Percentiles rank a stretch among this genome's conserved stretches.
Conservation (phyloP, 1,284 basidiomycete genomes). For the Taiwanofungus camphoratus region DNA sequence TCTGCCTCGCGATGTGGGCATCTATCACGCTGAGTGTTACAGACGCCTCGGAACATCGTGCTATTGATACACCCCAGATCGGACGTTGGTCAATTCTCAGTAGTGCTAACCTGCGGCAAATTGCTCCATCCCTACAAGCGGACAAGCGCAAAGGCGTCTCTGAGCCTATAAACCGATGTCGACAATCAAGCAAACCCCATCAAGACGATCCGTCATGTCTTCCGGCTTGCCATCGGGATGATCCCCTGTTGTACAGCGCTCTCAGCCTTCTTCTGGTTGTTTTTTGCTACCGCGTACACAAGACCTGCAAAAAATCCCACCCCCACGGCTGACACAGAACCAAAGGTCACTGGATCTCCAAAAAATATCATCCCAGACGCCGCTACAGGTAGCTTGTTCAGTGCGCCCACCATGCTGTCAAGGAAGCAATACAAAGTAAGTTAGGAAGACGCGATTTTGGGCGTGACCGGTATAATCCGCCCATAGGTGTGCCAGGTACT, state of each 20-base stretch:
- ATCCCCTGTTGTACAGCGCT: slow-evolving; percentile 40
- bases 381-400: slow-evolving; percentile 98
- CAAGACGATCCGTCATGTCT: too few species aligned
- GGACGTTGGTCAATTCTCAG: too few species aligned
- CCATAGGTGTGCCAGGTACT: slow-evolving; percentile 15
- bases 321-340: slow-evolving; percentile 83
- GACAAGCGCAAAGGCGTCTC: too few species aligned
- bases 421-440: slow-evolving; percentile 1
- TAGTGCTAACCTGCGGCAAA: too few species aligned
- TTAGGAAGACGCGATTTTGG: slow-evolving; percentile 5
- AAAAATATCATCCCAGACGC: slow-evolving; percentile 96
- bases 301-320: slow-evolving; percentile 92
- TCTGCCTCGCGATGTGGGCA: too few species aligned
- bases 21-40: too few species aligned
- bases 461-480: too few species aligned
- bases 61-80: too few species aligned
- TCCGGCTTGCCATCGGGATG: slow-evolving; percentile 57
- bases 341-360: slow-evolving; percentile 82
- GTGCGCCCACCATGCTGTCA: slow-evolving; percentile 93
- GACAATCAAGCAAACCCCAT: too few species aligned
- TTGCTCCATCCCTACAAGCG: too few species aligned
- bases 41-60: too few species aligned
- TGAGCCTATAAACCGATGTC: too few species aligned
- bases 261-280: slow-evolving; percentile 75
- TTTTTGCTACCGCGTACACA: slow-evolving; percentile 87